Evolutionary conservation across 1,284 basidiomycete species (phyloP), one percentile per base, ranked within the genome.

Genomic region (Ceratobasidium theobromae): DNA sequence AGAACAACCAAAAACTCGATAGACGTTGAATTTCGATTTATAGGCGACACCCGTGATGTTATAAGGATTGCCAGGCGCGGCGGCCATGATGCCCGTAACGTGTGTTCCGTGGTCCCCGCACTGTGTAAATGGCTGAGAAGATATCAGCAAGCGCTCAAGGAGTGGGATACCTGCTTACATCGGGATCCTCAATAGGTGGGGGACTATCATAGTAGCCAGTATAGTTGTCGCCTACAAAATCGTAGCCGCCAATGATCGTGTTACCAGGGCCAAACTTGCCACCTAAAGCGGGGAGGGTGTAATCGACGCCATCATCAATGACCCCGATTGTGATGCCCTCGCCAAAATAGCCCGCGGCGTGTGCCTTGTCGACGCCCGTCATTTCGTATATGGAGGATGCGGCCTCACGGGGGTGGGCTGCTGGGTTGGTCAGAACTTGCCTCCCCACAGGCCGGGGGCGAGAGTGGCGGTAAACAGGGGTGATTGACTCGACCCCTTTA

Each of bases 311-410:
- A 16, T 76, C 73, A 68, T 79, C 75, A 51, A 80, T 76, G 54
- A 82, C 74, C n/a, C 75, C 80, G 12, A 82, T 76, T 52, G 76
- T 77, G 71, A 80, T 74, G 12, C 80, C 80, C 35, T 76, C 74
- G 33, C 80, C 80, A 51, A 74, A 74, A 69, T 76, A 77, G 21
- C 80, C 80, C 40, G 73, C 67, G 3, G 73, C 73, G 52, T 82
- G 80, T 6, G 80, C 74, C 64, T 72, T 73, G 68, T 79, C 77
- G 28, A 77, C 73, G 25, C 73, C 72, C 3, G 69, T 70, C 67
- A 70, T 70, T 4, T 52, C 52, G 41, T 70, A 68, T 12, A 69
- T 70, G 12, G 67, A 66, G 25, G 62, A 64, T 1, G 54, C 67
- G 25, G 68, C 70, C 52, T 58, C 2, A 49, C 21, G 2, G 48